Conservation (phyloP, 495 filamentous ascomycete species). For the Annulohypoxylon nitens region DNA sequence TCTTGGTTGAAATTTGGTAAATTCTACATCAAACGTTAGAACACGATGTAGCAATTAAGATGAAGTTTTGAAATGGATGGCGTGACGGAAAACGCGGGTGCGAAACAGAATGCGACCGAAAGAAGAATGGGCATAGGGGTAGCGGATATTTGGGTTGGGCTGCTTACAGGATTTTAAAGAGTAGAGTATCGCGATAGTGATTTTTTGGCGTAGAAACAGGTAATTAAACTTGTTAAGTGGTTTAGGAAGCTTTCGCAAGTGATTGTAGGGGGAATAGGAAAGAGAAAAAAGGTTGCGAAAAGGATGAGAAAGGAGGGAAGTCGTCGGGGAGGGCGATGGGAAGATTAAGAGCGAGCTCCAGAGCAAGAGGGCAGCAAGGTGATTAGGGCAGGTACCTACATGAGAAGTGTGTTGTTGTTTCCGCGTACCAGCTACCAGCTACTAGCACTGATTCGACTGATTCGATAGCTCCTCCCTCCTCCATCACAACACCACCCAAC, state of each 20-base stretch:
- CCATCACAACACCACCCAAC: constrained; percentile 34
- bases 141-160: constrained; percentile 25
- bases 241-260: background rate
- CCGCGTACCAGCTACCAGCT: constrained; percentile 6
- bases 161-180: constrained; percentile 32
- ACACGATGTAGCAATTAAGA: constrained; percentile 18
- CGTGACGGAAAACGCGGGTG: constrained; percentile 43
- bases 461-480: constrained; percentile 39
- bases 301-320: constrained; percentile 14
- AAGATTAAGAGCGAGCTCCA: constrained; percentile 38
- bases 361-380: constrained; percentile 31
- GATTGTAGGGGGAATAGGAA: constrained; percentile 11
- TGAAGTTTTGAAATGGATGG: constrained; percentile 15
- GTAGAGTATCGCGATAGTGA: constrained; percentile 12
- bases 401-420: constrained; percentile 40
- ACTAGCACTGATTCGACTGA: constrained; percentile 17
- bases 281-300: constrained; percentile 6
- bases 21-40: constrained; percentile 48
- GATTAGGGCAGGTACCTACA: constrained; percentile 44
- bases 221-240: constrained; percentile 13
- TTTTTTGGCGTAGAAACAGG: constrained; percentile 12
- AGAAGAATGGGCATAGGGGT: constrained; percentile 3
- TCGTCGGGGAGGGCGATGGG: constrained; percentile 33
- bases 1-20: constrained; percentile 38
- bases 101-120: constrained; percentile 50